A percentile compares a stretch with the other conserved stretches of the same genome.
phyloP scores from a whole-genome alignment of 345 rosid species.

The Cardamine resedifolia region DNA sequence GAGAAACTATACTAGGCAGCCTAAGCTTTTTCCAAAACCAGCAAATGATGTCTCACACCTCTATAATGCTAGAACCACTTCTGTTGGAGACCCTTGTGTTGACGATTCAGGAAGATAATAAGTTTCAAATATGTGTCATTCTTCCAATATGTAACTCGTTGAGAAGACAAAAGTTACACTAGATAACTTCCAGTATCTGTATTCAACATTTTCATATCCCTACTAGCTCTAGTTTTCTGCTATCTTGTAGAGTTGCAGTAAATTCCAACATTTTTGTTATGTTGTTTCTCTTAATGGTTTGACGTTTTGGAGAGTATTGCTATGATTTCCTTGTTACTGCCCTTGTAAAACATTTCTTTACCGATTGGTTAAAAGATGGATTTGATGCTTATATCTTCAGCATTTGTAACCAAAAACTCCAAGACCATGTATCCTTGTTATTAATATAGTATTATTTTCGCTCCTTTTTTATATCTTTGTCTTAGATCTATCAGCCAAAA shows the following conservation, averaged over 20 bases:
- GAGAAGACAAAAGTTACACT: neutral
- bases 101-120: neutral
- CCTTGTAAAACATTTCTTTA: neutral
- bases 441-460: neutral
- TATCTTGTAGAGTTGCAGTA: neutral
- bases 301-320: neutral
- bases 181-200: neutral
- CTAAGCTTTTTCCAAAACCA: neutral
- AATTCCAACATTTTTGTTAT: neutral
- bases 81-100: neutral
- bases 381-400: neutral
- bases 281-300: neutral
- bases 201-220: conserved; percentile 4
- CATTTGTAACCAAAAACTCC: neutral
- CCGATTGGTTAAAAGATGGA: conserved; percentile 1
- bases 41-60: neutral
- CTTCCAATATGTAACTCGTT: neutral
- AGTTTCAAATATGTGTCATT: neutral
- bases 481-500: conserved; percentile 69
- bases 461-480: conserved; percentile 19
- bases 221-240: conserved; percentile 9
- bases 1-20: neutral
- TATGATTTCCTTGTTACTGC: neutral
- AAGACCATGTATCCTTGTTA: conserved; percentile 18
- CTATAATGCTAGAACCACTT: neutral